Evolutionary conservation across 2,329 filamentous ascomycete species (phyloP).

Genomic region (Arthrobotrys entomopaga): DNA sequence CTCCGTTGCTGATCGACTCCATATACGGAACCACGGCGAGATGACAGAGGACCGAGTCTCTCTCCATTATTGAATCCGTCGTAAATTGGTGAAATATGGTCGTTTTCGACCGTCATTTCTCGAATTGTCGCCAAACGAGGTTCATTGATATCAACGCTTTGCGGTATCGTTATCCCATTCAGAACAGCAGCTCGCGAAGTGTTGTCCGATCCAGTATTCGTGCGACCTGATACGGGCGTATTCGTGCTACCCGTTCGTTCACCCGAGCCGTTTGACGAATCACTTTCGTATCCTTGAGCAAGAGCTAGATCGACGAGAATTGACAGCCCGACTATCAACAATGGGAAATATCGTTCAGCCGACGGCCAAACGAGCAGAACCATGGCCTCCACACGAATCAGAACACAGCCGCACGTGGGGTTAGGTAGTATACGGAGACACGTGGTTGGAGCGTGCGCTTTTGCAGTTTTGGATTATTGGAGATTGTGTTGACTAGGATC

Average conservation of each 20-base stretch:
- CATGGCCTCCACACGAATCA: too few relatives aligned
- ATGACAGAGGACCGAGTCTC: neutral
- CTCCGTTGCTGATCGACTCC: neutral
- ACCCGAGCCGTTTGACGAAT: neutral
- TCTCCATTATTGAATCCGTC: neutral
- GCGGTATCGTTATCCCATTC: neutral
- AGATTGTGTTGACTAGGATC: too few relatives aligned
- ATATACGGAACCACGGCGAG: neutral
- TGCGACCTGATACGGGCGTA: neutral
- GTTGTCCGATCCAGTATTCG: too few relatives aligned
- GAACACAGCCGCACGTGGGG: too few relatives aligned
- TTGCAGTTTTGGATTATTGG: too few relatives aligned
- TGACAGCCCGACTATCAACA: neutral
- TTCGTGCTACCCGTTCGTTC: constrained; percentile 1
- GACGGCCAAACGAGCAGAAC: too few relatives aligned
- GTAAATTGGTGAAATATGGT: neutral
- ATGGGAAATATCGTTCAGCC: neutral
- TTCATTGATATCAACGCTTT: neutral
- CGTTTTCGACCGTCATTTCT: neutral
- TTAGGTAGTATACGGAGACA: too few relatives aligned
- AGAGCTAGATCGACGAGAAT: neutral
- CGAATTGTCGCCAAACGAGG: neutral
- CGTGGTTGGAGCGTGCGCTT: too few relatives aligned
- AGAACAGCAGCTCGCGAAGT: too few relatives aligned
- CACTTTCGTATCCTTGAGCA: constrained; percentile 21